Percentiles rank a stretch among this genome's conserved stretches.
Conservation (phyloP, 2,329 filamentous ascomycete species). For the Aspergillus glaucus region DNA sequence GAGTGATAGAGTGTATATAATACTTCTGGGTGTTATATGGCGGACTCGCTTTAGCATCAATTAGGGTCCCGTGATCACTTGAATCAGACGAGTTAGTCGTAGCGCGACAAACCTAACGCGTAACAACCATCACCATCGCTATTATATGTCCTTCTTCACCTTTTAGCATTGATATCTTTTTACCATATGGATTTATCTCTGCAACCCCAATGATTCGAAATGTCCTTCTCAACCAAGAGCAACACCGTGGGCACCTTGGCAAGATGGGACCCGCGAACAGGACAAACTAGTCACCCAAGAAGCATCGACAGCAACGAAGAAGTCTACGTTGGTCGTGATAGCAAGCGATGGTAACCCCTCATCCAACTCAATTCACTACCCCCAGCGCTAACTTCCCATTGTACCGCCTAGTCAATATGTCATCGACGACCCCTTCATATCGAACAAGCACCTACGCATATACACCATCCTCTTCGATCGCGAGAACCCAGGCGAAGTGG, state of each 20-base stretch:
- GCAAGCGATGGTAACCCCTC: conserved; percentile 22
- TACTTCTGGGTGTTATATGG: no score
- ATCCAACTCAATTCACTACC: not conserved
- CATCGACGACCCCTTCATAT: conserved; percentile 30
- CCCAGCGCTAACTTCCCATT: conserved; percentile 6
- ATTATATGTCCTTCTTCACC: no score
- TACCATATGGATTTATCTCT: not conserved
- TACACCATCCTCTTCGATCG: conserved; percentile 39
- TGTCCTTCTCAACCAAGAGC: not conserved
- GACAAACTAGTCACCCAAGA: conserved; percentile 6
- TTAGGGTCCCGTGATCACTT: no score
- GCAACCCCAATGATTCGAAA: not conserved
- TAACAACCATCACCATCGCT: not conserved
- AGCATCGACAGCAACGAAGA: conserved; percentile 26
- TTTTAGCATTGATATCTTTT: not conserved
- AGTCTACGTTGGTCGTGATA: conserved; percentile 32
- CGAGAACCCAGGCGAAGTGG: conserved; percentile 29
- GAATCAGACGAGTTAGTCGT: no score
- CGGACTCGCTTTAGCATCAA: no score
- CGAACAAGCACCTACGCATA: conserved; percentile 38
- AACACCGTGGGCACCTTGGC: conserved; percentile 18
- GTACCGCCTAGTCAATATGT: conserved; percentile 24
- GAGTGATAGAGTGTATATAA: no score
- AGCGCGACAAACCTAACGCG: not conserved
- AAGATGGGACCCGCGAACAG: conserved; percentile 15